These are phyloP conservation scores for Fonsecaea pugnacius DNA, from an alignment of 2,329 filamentous ascomycete species.

Conservation along the genomic window DNA sequence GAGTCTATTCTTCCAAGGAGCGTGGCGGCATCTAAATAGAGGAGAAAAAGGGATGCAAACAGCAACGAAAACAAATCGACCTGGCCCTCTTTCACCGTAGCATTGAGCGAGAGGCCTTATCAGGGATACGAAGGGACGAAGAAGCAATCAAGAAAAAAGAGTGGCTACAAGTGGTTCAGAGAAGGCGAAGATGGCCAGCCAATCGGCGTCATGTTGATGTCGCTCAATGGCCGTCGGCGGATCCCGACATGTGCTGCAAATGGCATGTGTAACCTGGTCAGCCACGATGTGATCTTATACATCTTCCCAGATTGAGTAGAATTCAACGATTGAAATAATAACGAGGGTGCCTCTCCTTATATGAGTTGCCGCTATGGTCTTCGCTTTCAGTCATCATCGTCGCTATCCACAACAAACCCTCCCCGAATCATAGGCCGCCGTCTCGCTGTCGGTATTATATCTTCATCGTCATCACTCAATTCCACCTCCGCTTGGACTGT, in stretches of 20 bases:
- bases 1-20: not conserved
- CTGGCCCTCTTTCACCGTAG: not conserved
- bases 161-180: not conserved
- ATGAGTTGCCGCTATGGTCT: not conserved
- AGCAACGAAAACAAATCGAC: not conserved
- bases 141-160: constrained; percentile 21
- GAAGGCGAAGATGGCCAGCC: constrained; percentile 10
- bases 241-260: constrained; percentile 11
- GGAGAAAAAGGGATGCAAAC: not conserved
- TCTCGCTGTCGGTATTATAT: constrained; percentile 20
- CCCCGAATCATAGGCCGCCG: constrained; percentile 27
- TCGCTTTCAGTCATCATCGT: constrained; percentile 34
- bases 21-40: not conserved
- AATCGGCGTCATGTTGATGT: constrained; percentile 19
- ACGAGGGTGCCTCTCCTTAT: not conserved
- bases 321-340: not conserved
- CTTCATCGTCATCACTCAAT: constrained; percentile 26
- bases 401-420: constrained; percentile 37
- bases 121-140: constrained; percentile 14
- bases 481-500: not conserved
- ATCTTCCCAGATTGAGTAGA: not conserved
- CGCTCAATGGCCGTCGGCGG: constrained; percentile 19
- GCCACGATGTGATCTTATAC: too few relatives aligned
- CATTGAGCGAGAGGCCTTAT: constrained; percentile 22
- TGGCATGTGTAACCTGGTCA: not conserved